Evolutionary conservation across 805 yeast species (phyloP), one percentile per base, ranked within the genome.

Genomic region (Scheffersomyces lignosus): DNA sequence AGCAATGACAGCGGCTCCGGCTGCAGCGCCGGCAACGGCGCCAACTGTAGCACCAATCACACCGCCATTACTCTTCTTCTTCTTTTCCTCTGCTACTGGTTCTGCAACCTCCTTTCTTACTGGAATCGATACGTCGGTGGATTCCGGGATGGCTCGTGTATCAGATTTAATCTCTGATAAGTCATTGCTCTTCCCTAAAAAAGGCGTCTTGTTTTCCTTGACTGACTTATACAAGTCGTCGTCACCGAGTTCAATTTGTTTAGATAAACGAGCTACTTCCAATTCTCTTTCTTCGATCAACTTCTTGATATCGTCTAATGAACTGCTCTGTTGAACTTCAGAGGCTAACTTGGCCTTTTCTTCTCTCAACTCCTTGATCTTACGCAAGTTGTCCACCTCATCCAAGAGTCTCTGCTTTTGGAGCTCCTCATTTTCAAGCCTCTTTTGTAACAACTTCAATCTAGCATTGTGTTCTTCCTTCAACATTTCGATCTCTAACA

Each of bases 381-480:
- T 58, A 48, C 69, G 67, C 51, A 70, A 58, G 45, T 66, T 63
- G 18, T 55, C 63, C 37, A 60, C 62, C 49, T 64, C 75, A 31
- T 59, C 71, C 47, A 59, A 48, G 43, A 67, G 55, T 42, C 66
- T 60, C 31, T 50, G 44, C 48, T 56, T 59, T 48, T 69, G 68
- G 36, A 61, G 58, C 47, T 65, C 71, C 45, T 63, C 70, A 33
- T 59, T 54, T 33, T 59, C 62, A 41, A 62, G 52, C 39, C 55
- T 52, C 30, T 57, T 45, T 34, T 54, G 52, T 40, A 49, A 61
- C 34, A 64, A 53, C 37, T 40, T 51, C 42, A 60, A 42, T 44
- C 57, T 56, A 18, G 54, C 67, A 18, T 54, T 58, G 40, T 63
- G 68, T 43, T 63, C 69, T 29, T 47, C 51, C 44, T 58, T 58